Base-by-base conservation (phyloP, 2,329 filamentous ascomycete species). In the Aureobasidium sp. region DNA sequence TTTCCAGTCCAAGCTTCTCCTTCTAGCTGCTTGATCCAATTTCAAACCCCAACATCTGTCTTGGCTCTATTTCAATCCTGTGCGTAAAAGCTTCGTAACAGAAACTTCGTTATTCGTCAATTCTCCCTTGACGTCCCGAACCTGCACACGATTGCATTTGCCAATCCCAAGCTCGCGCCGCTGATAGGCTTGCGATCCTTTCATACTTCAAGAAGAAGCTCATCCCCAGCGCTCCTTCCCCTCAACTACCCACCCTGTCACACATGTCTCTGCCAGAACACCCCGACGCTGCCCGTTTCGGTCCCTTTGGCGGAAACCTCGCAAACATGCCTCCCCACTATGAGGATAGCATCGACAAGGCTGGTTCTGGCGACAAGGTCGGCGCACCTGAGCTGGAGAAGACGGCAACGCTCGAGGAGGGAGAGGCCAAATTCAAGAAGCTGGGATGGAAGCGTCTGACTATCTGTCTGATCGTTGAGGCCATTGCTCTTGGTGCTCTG, bases 401-500 rank as follows among this genome's bases (percentile, higher is more conserved):
- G 39, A 39, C 61, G 53, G 65, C 65, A 67, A 71, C 69, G 63
- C 66, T 74, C 53, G 70, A 73, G 39, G 71, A 74, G 63, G 73
- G 73, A 29, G 70, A 71, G 15, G 71, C 71, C 46, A 75, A 75
- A 64, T 78, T 77, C 70, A 66, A 73, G 51, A 68, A 70, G 17
- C 71, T 81, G 29, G 75, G 81, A 56, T 83, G 81, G 81, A 79
- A 81, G 67, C 63, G 66, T 29, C 61, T 73, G 39, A 73, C 71
- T n/a, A 66, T 73, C 39, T 71, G 68, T 63, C 81, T 84, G 79
- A 79, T 86, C 53, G 83, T 83, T 26, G 83, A 84, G 68, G 84
- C 81, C 29, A 81, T 85, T 47, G 84, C 82, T 8, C 73, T 85
- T 6, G 83, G 83, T 27, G 79, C 84, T 27, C 76, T 85, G 20